These are phyloP conservation scores for Fusarium subglutinans DNA, from an alignment of 2,329 filamentous ascomycete species.

Conservation along the genomic window DNA sequence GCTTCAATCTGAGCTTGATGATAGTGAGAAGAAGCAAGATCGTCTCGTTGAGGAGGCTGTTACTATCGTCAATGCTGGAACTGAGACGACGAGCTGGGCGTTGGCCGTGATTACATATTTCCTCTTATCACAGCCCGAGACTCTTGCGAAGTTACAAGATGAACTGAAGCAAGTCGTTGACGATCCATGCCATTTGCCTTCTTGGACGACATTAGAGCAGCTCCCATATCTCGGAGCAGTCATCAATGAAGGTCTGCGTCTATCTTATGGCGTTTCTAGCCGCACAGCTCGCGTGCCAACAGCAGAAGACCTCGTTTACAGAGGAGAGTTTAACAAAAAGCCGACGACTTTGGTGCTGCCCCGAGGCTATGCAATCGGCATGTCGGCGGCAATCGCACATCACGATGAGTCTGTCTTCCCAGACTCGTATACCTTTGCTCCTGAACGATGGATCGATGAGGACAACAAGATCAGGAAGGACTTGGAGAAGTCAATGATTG, in stretches of 20 bases:
- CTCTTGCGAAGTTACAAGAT: background rate
- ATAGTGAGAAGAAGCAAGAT: background rate
- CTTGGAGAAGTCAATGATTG: slow-evolving; percentile 7
- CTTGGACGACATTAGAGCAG: slow-evolving; percentile 11
- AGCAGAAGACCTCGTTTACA: slow-evolving; percentile 4
- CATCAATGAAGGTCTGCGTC: slow-evolving; percentile 4
- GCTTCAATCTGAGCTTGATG: background rate
- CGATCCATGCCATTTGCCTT: slow-evolving; percentile 1
- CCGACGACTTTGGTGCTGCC: background rate
- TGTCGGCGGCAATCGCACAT: slow-evolving; percentile 10
- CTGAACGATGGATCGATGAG: slow-evolving; percentile 12
- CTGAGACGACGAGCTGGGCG: slow-evolving; percentile 16
- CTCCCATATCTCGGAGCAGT: background rate
- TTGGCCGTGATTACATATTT: slow-evolving; percentile 22
- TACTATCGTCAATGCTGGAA: slow-evolving; percentile 11
- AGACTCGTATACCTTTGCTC: background rate
- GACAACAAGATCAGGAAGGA: background rate
- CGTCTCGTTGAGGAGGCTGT: slow-evolving; percentile 2
- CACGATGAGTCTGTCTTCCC: slow-evolving; percentile 9
- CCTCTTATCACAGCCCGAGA: slow-evolving; percentile 3
- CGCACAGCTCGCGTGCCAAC: slow-evolving; percentile 7
- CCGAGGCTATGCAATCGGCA: slow-evolving; percentile 13
- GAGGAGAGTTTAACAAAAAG: slow-evolving; percentile 12
- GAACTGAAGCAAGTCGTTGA: background rate
- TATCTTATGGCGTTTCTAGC: slow-evolving; percentile 11